Conservation (phyloP, 106 monocot genomes). For the Acorus calamus region DNA sequence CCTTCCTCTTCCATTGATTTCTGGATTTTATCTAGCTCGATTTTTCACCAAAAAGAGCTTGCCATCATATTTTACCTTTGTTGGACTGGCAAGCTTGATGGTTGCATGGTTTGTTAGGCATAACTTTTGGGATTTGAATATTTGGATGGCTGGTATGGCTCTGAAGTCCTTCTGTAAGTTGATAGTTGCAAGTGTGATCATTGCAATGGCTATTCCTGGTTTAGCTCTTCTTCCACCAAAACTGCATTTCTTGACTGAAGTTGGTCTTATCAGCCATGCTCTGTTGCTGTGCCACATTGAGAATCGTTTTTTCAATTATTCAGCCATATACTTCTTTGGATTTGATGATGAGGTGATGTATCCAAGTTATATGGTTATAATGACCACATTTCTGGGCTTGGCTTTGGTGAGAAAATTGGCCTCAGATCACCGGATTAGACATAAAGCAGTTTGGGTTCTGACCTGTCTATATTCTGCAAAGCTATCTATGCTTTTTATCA, state of each 20-base stretch:
- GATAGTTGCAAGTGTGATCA: constrained; percentile 49
- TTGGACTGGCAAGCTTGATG: constrained; percentile 70
- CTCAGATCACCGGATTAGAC: constrained; percentile 62
- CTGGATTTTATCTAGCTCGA: constrained; percentile 77
- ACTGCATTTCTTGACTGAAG: constrained; percentile 64
- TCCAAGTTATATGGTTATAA: constrained; percentile 89
- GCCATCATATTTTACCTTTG: constrained; percentile 74
- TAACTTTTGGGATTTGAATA: constrained; percentile 97
- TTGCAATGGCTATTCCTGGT: constrained; percentile 87
- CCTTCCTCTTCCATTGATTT: constrained; percentile 76
- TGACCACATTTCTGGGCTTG: constrained; percentile 71
- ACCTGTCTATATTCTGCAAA: constrained; percentile 78
- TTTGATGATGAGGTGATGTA: constrained; percentile 94
- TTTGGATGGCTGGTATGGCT: constrained; percentile 94
- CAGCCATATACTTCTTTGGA: constrained; percentile 78
- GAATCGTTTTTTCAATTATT: constrained; percentile 86
- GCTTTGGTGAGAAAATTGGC: constrained; percentile 60
- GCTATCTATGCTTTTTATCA: constrained; percentile 78
- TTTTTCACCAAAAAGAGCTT: constrained; percentile 91
- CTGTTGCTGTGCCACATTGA: constrained; percentile 87
- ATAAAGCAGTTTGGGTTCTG: constrained; percentile 86
- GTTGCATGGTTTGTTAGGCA: constrained; percentile 92
- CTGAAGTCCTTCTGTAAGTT: constrained; percentile 87
- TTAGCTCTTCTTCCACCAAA: constrained; percentile 77
- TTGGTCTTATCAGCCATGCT: constrained; percentile 76